Evolutionary conservation across 768 basidiomycete species (phyloP), one percentile per base, ranked within the genome.

Genomic region (Suillus discolor): DNA sequence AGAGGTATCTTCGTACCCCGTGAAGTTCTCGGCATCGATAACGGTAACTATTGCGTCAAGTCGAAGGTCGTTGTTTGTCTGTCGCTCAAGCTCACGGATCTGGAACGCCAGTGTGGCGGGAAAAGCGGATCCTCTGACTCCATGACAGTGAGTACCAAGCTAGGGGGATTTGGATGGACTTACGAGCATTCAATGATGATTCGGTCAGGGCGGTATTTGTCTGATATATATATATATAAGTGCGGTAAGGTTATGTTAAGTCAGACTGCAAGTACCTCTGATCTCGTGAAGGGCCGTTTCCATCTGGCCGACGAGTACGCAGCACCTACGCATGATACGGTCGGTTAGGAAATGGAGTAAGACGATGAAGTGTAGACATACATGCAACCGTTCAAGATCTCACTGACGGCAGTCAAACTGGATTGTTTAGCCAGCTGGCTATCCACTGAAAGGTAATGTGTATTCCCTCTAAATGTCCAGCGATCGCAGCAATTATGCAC

Each of bases 361-460:
- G 57, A 41, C 25, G 25, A 25, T 18, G 39, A 42, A 60, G 6
- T 42, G 39, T 28, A 18, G 23, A 67, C 71, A 75, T 70, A 96
- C 95, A 97, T 88, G 84, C 95, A 97, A n/a, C 95, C 96, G 76
- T 97, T 97, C 68, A 96, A 77, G 62, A 98, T 97, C 77, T 98
- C 96, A 71, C 89, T 93, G 64, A 98, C 95, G 1, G 92, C 94
- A 20, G 93, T 79, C 51, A 98, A 79, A 61, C 88, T 90, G 1
- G 91, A 93, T 72, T 96, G 90, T 65, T 89, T 84, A 16, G 94
- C 95, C 18, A 98, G 86, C 69, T 96, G 89, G 70, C 94, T 96
- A 73, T 98, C 96, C 59, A 98, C 96, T 92, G 7, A 51, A 68
- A 66, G 66, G 20, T 16, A 47, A 61, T 63, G 49, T 59, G 18